Base-by-base conservation (phyloP, 2,329 filamentous ascomycete genomes). In the Falciphora oryzae region DNA sequence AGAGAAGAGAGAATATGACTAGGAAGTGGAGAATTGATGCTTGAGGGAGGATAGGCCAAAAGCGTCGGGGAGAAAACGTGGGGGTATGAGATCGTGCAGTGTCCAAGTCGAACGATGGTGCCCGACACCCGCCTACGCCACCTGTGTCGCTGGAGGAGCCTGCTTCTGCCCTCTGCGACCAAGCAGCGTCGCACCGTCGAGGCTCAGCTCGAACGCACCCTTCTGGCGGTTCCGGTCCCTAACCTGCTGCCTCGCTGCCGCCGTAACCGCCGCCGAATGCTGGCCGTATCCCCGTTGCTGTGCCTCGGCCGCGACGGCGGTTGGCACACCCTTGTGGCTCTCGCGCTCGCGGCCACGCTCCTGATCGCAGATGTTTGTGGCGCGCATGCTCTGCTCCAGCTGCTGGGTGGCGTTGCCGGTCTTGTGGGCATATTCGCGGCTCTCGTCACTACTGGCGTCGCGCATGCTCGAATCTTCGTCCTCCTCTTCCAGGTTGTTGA, bases 101-200 rank as follows among this genome's bases (percentile, higher is more conserved):
- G 44, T n/a, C 44, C 44, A n/a, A 35, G 22, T 6, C 16, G 38
- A 35, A 18, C 38, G 38, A 4, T 5, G 16, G 5, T 53, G 44
- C 6, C 22, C 18, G 44, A 53, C 44, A n/a, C 6, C 18, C 22
- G 44, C 44, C 22, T 53, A 53, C 6, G 44, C 44, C 44, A 53
- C 44, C 44, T 53, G 44, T 7, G 44, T 53, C 18, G 44, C 78
- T 38, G 74, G 79, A 66, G 81, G 78, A 29, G 81, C 75, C 59
- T 83, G 76, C 70, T 87, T 86, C 70, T 83, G 80, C 28, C 80
- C 81, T 66, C 86, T 79, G 70, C 93, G 86, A 38, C 93, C 93
- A 5, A 99, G 80, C 63, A 99, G 78, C 1, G 93, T 98, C 1
- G 95, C 91, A 65, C 95, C 95, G 69, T 96, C 92, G 53, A 99